Evolutionary conservation across 495 filamentous ascomycete species (phyloP), one percentile per base, ranked within the genome.

Genomic region (Echria macrotheca): DNA sequence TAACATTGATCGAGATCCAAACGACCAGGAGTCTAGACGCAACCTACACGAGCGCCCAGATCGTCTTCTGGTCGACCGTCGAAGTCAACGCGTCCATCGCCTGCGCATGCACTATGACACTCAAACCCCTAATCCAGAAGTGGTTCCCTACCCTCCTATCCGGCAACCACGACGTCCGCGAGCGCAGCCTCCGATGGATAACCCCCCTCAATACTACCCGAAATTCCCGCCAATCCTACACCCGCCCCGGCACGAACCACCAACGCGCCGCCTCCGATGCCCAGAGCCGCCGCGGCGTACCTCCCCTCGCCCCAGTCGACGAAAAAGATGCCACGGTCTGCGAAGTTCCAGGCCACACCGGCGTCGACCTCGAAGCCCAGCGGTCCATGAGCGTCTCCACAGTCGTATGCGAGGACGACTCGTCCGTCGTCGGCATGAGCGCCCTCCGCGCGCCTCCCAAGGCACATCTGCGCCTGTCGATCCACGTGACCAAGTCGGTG

Each of bases 101-200:
- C 2, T 65, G 59, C 53, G 59, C 57, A 9, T 63, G 55, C 51
- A 52, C 60, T 44, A 63, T 65, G 59, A 63, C 60, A 4, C 42
- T 63, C 4, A 65, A 65, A 25, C 62, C 62, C 0, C 51, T 63
- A 32, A 57, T 65, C 25, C 51, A 63, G 24, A 50, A 41, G 23
- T 22, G 52, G 22, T 61, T 59, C 41, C 57, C 59, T 8, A 37
- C 47, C n/a, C 33, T 63, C 0, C 43, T 65, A 17, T 49, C 54
- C 5, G 32, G 42, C 1, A 50, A 32, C 22, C 36, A 38, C 7
- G 47, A 45, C 47, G 22, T 26, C 29, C 49, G 52, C 21, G 55
- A 55, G 15, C 54, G 33, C n/a, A 52, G 49, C 33, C 54, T 63
- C 1, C 52, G 43, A 1, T 63, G 57, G 61, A 60, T 63, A 38